Evolutionary conservation across 768 basidiomycete genomes (phyloP), one percentile per base, ranked within the genome.

Genomic region (Hygrocybe punicea): DNA sequence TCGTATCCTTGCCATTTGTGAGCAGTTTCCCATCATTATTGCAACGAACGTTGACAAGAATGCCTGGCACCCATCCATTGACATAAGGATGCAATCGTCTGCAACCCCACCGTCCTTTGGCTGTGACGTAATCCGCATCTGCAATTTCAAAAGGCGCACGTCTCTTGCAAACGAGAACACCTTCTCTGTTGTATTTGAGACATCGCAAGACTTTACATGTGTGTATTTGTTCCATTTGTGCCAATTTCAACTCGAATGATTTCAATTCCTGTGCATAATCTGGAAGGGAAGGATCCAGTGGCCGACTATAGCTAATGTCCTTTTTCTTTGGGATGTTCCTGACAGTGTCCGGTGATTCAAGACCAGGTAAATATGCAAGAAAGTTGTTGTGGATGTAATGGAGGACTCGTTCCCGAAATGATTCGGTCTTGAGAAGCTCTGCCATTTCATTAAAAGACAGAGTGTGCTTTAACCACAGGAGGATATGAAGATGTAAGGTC

Each of bases 1-100:
- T 66, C 0, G 77, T 77, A 2, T 75, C 73, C 0, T 19, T 6
- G 0, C 71, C 69, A 63, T 73, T 74, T 0, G 72, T 75, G 0
- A 80, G 23, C 0, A 81, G 57, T 48, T 81, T 81, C 0, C 47
- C 46, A 55, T 82, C 75, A 52, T 79, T 71, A 55, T 82, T 81
- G 55, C 72, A 76, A 0, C 66, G 58, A 0, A 53, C 51, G 25
- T 63, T 60, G 5, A 67, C 25, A 0, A 67, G 25, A 1, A 78
- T 61, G 0, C 51, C 52, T 0, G 73, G 73, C 13, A 52, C 63
- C 65, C 65, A 73, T 1, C 51, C 62, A 42, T 73, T 74, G 10
- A 75, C 46, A 34, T 56, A 68, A 0, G 14, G 60, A 47, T 64
- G 70, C 0, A 62, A 16, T 0, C 69, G 51, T 51, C 68, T 67